Conservation (phyloP, 2,329 filamentous ascomycete genomes). For the Byssothecium circinans region DNA sequence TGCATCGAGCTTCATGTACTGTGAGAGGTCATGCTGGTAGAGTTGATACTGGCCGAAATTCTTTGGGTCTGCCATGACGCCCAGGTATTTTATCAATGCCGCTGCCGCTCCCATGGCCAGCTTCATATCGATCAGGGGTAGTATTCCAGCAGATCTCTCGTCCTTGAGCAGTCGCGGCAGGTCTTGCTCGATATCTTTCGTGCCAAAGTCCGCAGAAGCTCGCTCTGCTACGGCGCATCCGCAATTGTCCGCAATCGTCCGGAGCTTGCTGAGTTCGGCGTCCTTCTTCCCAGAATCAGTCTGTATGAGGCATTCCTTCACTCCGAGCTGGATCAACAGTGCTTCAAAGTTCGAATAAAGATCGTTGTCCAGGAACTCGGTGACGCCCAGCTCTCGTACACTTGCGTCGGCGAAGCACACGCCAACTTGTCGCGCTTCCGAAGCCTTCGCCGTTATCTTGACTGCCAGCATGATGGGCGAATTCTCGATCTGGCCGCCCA, state of each 20-base stretch:
- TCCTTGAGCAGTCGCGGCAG: slow-evolving; percentile 84
- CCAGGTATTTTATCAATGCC: slow-evolving; percentile 91
- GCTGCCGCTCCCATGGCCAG: slow-evolving; percentile 94
- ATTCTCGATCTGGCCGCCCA: slow-evolving; percentile 82
- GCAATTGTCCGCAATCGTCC: slow-evolving; percentile 87
- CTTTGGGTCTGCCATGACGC: slow-evolving; percentile 82
- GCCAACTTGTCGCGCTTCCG: slow-evolving; percentile 81
- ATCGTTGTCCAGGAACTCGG: slow-evolving; percentile 98
- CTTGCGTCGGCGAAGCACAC: slow-evolving; percentile 98
- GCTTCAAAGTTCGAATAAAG: slow-evolving; percentile 98
- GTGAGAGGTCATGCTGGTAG: slow-evolving; percentile 93
- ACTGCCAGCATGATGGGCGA: slow-evolving; percentile 94
- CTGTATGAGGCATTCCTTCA: slow-evolving; percentile 90
- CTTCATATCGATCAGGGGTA: slow-evolving; percentile 91
- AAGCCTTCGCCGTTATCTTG: slow-evolving; percentile 85
- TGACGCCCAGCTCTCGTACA: slow-evolving; percentile 91
- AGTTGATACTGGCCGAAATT: slow-evolving; percentile 98
- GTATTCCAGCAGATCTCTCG: slow-evolving; percentile 71
- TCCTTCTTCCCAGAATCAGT: slow-evolving; percentile 79
- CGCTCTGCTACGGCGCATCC: slow-evolving; percentile 87
- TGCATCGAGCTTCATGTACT: slow-evolving; percentile 98
- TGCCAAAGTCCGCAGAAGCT: slow-evolving; percentile 74
- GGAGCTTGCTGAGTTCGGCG: slow-evolving; percentile 82
- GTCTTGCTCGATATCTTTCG: slow-evolving; percentile 94
- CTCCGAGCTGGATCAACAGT: slow-evolving; percentile 90